A percentile compares a stretch with the other conserved stretches of the same genome.
Evolutionary conservation across 2,329 filamentous ascomycete species (phyloP).

Genomic region (Arthroderma sp.): DNA sequence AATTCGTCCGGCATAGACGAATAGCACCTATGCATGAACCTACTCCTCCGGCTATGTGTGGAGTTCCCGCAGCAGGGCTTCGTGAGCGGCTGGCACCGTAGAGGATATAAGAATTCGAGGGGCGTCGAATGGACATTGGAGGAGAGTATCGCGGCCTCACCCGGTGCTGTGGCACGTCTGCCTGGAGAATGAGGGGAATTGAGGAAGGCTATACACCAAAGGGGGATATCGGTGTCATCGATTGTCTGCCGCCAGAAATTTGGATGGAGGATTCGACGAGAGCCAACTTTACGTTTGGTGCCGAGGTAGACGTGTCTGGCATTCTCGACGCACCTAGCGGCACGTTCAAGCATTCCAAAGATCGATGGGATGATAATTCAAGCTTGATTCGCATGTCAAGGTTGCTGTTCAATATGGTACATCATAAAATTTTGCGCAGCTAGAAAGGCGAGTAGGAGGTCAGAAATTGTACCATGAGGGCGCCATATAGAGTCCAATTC

Average conservation of each 20-base stretch:
- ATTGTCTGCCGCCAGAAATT: constrained; percentile 24
- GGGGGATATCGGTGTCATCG: constrained; percentile 17
- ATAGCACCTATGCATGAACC: constrained; percentile 12
- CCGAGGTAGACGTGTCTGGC: constrained; percentile 34
- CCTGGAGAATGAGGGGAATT: constrained; percentile 10
- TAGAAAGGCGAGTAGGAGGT: too few relatives aligned
- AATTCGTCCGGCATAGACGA: constrained; percentile 3
- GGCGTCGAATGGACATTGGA: neutral
- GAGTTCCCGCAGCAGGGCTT: too few relatives aligned
- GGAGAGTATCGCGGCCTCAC: neutral
- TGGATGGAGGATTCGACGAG: constrained; percentile 22
- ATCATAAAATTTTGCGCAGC: too few relatives aligned
- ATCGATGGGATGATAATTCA: neutral
- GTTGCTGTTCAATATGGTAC: too few relatives aligned
- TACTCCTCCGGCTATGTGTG: constrained; percentile 7
- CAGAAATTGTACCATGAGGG: too few relatives aligned
- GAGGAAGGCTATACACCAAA: constrained; percentile 23
- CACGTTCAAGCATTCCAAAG: constrained; percentile 39
- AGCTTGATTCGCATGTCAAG: neutral
- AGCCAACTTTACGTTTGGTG: constrained; percentile 26
- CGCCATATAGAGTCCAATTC: too few relatives aligned
- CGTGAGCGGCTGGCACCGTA: constrained; percentile 1
- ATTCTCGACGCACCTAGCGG: constrained; percentile 37
- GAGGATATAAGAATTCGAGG: constrained; percentile 32
- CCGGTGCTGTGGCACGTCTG: neutral